Conservation (phyloP, 139 green algal species). For the Medakamo hakoo region DNA sequence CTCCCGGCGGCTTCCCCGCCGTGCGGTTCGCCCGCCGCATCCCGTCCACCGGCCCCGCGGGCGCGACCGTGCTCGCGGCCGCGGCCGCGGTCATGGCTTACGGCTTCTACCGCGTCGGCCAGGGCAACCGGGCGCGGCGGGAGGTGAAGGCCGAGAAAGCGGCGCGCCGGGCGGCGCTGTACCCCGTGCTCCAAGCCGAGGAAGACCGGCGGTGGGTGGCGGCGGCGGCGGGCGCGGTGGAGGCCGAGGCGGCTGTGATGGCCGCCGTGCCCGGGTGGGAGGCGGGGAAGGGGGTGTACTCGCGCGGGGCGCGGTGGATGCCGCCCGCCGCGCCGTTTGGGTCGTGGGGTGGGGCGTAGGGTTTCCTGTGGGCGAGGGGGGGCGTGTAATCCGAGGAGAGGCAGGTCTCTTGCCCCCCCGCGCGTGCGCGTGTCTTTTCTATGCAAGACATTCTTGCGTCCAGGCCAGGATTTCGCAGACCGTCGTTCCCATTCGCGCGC, state of each 20-base stretch:
- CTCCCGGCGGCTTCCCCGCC: conserved; percentile 73
- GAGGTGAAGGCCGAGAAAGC: conserved; percentile 30
- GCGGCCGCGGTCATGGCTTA: conserved; percentile 60
- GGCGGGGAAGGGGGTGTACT: background rate
- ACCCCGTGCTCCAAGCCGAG: conserved; percentile 60
- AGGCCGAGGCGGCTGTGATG: background rate
- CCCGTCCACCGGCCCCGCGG: conserved; percentile 67
- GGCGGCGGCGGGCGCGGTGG: no score
- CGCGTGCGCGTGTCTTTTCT: no score
- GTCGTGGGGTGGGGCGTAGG: conserved; percentile 1
- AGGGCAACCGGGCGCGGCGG: conserved; percentile 29
- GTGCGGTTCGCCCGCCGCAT: conserved; percentile 71
- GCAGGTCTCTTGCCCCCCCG: no score
- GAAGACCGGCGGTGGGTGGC: conserved; percentile 40
- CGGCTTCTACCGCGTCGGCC: conserved; percentile 65
- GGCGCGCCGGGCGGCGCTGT: conserved; percentile 21
- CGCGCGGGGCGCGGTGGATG: background rate
- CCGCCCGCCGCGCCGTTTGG: background rate
- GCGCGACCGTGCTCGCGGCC: conserved; percentile 69
- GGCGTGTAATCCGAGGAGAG: background rate
- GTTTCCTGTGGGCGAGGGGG: background rate
- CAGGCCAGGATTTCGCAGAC: no score
- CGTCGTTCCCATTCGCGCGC: no score
- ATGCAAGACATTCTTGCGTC: no score
- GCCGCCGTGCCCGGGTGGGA: background rate